Conservation (phyloP, 2,329 filamentous ascomycete genomes). For the Trichoderma brevicompactum region DNA sequence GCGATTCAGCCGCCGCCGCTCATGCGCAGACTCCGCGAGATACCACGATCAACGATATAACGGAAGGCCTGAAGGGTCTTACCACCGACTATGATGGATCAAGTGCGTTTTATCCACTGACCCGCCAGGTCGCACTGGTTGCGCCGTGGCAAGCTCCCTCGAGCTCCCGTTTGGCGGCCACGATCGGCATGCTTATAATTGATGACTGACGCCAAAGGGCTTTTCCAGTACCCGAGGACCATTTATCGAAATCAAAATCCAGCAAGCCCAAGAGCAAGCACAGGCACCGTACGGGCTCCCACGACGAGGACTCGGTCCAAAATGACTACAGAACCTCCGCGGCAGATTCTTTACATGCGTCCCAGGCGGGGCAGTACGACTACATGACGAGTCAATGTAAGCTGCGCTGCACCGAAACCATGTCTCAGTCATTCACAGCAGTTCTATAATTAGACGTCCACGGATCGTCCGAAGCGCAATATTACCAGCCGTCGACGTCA, state of each 20-base stretch:
- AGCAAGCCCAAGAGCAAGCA: conserved; percentile 29
- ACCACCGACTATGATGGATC: conserved; percentile 21
- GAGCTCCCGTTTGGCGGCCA: background rate
- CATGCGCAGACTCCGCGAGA: conserved; percentile 30
- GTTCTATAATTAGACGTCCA: conserved; percentile 25
- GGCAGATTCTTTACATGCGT: conserved; percentile 20
- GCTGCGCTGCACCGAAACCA: conserved; percentile 10
- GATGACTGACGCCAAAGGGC: conserved; percentile 6
- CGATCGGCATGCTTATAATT: conserved; percentile 3
- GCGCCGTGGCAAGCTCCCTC: background rate
- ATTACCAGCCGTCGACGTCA: conserved; percentile 26
- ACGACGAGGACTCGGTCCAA: conserved; percentile 23
- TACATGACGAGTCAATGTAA: conserved; percentile 29
- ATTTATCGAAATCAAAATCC: conserved; percentile 22
- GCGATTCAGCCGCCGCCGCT: conserved; percentile 16
- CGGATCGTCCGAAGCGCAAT: conserved; percentile 25
- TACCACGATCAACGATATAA: conserved; percentile 27
- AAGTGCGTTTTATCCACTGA: conserved; percentile 26
- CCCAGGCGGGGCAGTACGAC: conserved; percentile 25
- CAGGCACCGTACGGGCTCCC: conserved; percentile 28
- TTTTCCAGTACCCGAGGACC: conserved; percentile 25
- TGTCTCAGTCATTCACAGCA: conserved; percentile 18
- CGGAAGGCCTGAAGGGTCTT: conserved; percentile 25
- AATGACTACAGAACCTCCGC: conserved; percentile 22
- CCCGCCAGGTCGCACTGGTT: conserved; percentile 2